Percentiles rank a stretch among this genome's conserved stretches.
These are phyloP conservation scores for Hypomontagnella submonticulosa DNA, from an alignment of 495 filamentous ascomycete species.

Conservation along the genomic window DNA sequence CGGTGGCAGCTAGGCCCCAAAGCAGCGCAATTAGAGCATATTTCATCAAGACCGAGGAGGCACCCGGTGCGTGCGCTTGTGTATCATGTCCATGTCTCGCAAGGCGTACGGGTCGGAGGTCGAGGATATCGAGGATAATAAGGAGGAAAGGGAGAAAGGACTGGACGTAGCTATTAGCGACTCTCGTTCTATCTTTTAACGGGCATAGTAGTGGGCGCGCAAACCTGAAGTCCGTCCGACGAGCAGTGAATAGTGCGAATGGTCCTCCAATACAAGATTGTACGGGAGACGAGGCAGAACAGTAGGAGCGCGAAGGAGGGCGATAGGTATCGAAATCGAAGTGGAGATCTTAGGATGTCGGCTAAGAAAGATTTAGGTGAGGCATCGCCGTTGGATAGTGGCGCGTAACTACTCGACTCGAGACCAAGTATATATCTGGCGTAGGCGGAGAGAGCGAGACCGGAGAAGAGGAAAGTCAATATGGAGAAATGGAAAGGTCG, in stretches of 20 bases:
- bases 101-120: conserved; percentile 25
- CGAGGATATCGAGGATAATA: conserved; percentile 29
- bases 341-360: conserved; percentile 22
- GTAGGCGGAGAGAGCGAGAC: conserved; percentile 33
- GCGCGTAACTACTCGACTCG: conserved; percentile 15
- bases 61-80: conserved; percentile 4
- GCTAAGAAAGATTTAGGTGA: conserved; percentile 24
- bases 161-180: conserved; percentile 18
- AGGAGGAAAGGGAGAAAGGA: conserved; percentile 43
- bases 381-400: conserved; percentile 4
- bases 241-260: conserved; percentile 48
- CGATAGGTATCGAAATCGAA: conserved; percentile 27
- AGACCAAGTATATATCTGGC: conserved; percentile 30
- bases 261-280: conserved; percentile 41
- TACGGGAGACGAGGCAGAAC: conserved; percentile 36
- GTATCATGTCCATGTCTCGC: conserved; percentile 31
- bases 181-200: not conserved
- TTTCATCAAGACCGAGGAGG: conserved; percentile 19
- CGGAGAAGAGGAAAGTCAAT: conserved; percentile 32
- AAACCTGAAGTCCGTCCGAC: conserved; percentile 47
- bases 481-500: conserved; percentile 46
- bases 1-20: conserved; percentile 43
- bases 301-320: conserved; percentile 33
- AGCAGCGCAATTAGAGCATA: conserved; percentile 37
- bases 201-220: conserved; percentile 11